Evolutionary conservation across 495 filamentous ascomycete genomes (phyloP).

Genomic region (Hamigera avellanea): DNA sequence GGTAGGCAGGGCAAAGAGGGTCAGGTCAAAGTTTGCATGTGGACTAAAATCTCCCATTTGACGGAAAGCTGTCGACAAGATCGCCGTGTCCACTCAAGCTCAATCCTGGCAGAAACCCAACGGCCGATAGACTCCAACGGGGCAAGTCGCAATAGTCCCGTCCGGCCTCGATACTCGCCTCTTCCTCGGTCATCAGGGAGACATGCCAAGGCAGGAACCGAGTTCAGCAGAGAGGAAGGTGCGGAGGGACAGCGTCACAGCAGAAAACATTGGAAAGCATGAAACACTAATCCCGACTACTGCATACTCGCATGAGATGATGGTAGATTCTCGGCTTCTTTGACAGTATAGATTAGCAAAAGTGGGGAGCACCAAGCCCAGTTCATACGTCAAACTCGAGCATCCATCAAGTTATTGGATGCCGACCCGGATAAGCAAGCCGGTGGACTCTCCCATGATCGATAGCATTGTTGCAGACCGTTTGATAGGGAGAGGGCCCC

Average conservation of each 20-base stretch:
- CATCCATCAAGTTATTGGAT: conserved; percentile 14
- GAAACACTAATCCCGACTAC: too few species aligned
- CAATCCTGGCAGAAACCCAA: conserved; percentile 2
- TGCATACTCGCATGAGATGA: background rate
- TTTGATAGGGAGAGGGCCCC: too few species aligned
- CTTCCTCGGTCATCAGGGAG: conserved; percentile 10
- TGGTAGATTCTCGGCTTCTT: conserved; percentile 7
- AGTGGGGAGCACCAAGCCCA: conserved; percentile 17
- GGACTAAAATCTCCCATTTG: conserved; percentile 1
- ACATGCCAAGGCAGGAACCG: conserved; percentile 12
- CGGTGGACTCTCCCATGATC: conserved; percentile 9
- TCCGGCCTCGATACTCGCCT: conserved; percentile 5
- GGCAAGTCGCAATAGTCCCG: conserved; percentile 3
- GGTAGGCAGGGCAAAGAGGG: background rate
- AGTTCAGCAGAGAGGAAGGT: conserved; percentile 7
- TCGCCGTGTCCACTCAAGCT: conserved; percentile 1
- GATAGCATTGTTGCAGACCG: conserved; percentile 5
- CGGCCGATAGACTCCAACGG: conserved; percentile 6
- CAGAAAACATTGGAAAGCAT: too few species aligned
- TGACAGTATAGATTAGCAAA: conserved; percentile 11
- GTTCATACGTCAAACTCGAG: conserved; percentile 11
- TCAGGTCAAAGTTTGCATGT: conserved; percentile 5
- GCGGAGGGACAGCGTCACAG: conserved; percentile 2
- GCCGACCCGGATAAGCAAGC: conserved; percentile 9
- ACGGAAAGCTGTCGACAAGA: background rate